Conservation (phyloP, 139 green algal species). For the Coccomyxa sp. region DNA sequence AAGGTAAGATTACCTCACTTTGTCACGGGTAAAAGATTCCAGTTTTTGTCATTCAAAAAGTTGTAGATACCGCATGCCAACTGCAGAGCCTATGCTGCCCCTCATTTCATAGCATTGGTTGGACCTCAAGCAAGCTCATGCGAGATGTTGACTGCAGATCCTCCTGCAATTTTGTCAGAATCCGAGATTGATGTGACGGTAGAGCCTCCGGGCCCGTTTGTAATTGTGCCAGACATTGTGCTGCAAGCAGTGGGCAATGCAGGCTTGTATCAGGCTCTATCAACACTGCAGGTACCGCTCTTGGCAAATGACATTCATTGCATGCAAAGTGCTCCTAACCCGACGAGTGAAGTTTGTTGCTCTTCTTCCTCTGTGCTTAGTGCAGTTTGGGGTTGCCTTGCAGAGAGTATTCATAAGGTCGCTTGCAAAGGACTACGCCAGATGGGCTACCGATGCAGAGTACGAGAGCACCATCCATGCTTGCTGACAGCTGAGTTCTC, state of each 20-base stretch:
- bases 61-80: neutral
- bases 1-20: neutral
- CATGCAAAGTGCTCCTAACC: neutral
- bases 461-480: neutral
- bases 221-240: neutral
- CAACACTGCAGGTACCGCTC: neutral
- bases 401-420: neutral
- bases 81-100: neutral
- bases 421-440: neutral
- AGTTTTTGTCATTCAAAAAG: neutral
- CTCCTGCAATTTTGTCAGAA: neutral
- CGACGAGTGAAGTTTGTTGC: too few relatives aligned
- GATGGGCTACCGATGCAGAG: neutral
- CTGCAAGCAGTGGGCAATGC: neutral
- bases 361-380: too few relatives aligned
- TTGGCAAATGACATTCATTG: neutral
- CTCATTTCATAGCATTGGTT: too few relatives aligned
- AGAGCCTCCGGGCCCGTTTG: neutral
- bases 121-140: too few relatives aligned
- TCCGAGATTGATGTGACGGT: neutral
- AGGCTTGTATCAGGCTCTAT: neutral
- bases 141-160: neutral
- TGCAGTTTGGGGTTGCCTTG: neutral
- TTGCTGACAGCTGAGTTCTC: neutral
- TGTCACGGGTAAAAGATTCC: neutral